Percentiles rank a stretch among this genome's conserved stretches.
Evolutionary conservation across 495 filamentous ascomycete species (phyloP).

Genomic region (Choiromyces venosus): DNA sequence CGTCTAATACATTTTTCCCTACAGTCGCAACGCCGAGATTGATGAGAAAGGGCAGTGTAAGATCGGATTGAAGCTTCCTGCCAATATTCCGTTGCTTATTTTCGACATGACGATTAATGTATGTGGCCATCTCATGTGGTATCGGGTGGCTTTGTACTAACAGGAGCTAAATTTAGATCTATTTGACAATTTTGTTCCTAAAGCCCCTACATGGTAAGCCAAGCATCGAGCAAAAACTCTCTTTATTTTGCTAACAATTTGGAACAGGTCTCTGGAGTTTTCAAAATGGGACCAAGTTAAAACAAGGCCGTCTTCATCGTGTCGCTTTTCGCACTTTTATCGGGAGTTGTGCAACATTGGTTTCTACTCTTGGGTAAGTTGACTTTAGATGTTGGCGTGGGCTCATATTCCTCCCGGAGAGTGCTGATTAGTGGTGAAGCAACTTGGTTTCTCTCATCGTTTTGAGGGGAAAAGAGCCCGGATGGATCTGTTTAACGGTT

Average conservation of each 20-base stretch:
- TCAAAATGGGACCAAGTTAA: conserved; percentile 31
- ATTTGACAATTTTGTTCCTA: conserved; percentile 39
- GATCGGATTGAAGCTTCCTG: conserved; percentile 40
- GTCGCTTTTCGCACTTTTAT: conserved; percentile 40
- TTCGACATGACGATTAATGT: conserved; percentile 42
- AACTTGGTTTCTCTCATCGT: conserved; percentile 38
- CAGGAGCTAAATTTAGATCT: conserved; percentile 25
- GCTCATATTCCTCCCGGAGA: not conserved
- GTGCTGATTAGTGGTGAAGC: conserved; percentile 19
- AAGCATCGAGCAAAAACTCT: not conserved
- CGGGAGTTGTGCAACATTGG: conserved; percentile 36
- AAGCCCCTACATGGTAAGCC: conserved; percentile 33
- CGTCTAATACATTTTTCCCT: not conserved
- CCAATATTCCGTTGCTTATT: conserved; percentile 39
- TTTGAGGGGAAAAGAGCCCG: conserved; percentile 37
- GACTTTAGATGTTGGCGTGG: not conserved
- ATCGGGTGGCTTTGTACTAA: not conserved
- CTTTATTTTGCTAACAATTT: conserved; percentile 10
- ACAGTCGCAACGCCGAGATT: conserved; percentile 36
- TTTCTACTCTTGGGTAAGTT: conserved; percentile 38
- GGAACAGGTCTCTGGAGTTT: conserved; percentile 36
- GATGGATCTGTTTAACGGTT: conserved; percentile 41
- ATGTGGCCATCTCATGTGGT: not conserved
- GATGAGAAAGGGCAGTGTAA: conserved; percentile 26
- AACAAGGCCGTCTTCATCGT: conserved; percentile 33